A percentile compares a stretch with the other conserved stretches of the same genome.
Evolutionary conservation across 352 stramenopile species (phyloP).

Genomic region (Phytophthora pluvialis): DNA sequence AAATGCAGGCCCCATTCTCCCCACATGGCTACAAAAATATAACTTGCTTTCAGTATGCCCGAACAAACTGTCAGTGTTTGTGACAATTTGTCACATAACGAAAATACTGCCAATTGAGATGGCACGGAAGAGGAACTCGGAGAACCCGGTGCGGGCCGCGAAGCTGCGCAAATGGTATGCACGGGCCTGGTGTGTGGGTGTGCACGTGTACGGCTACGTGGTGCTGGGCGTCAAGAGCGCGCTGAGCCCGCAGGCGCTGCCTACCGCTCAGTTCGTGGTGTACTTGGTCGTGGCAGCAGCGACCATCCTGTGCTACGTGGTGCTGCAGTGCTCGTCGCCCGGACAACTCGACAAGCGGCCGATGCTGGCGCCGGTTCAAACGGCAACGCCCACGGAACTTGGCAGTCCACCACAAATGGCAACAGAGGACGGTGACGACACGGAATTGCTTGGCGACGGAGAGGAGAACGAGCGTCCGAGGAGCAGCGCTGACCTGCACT

Average conservation of each 20-base stretch:
- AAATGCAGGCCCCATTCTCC: background rate
- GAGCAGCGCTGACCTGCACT: slow-evolving; percentile 42
- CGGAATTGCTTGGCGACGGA: slow-evolving; percentile 38
- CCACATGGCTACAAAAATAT: slow-evolving; percentile 31
- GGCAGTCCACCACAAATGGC: slow-evolving; percentile 14
- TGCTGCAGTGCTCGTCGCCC: slow-evolving; percentile 68
- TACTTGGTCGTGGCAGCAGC: slow-evolving; percentile 42
- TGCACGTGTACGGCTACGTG: slow-evolving; percentile 75
- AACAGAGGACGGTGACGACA: slow-evolving; percentile 39
- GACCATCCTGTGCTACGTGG: slow-evolving; percentile 54
- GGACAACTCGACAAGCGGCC: slow-evolving; percentile 54
- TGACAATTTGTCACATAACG: slow-evolving; percentile 14
- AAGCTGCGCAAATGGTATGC: slow-evolving; percentile 69
- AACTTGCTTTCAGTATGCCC: slow-evolving; percentile 25
- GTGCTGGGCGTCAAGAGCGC: slow-evolving; percentile 45
- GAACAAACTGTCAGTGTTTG: too few relatives aligned
- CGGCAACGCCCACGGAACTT: background rate
- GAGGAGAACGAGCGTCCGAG: slow-evolving; percentile 17
- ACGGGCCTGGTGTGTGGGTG: slow-evolving; percentile 67
- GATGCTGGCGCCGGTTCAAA: slow-evolving; percentile 27
- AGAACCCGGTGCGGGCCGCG: slow-evolving; percentile 40
- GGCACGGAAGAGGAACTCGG: slow-evolving; percentile 32
- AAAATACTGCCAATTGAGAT: slow-evolving; percentile 15
- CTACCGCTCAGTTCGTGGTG: slow-evolving; percentile 50
- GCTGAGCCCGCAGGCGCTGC: slow-evolving; percentile 35